Conservation (phyloP, 306 rosid species). For the Datisca glomerata region DNA sequence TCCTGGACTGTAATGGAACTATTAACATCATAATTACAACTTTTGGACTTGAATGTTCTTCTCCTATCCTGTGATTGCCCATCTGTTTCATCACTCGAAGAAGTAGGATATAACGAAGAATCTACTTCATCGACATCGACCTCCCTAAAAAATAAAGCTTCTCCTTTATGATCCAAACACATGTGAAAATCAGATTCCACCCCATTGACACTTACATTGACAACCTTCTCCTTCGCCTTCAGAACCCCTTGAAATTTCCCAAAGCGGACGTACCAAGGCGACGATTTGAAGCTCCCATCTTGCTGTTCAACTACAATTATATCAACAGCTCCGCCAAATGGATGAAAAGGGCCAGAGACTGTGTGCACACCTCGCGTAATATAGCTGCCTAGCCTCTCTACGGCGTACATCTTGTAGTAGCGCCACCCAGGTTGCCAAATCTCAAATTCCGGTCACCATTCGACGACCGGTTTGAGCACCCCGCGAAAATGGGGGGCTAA, state of each 20-base stretch:
- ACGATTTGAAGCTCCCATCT: constrained; percentile 81
- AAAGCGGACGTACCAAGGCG: constrained; percentile 84
- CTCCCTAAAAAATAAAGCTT: constrained; percentile 69
- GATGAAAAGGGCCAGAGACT: constrained; percentile 76
- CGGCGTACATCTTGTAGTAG: constrained; percentile 60
- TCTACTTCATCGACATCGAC: constrained; percentile 36
- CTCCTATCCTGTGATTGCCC: constrained; percentile 15
- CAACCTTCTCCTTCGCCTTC: constrained; percentile 59
- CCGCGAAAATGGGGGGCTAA: too few species aligned
- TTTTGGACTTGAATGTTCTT: constrained; percentile 22
- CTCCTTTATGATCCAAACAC: constrained; percentile 71
- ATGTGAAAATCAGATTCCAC: constrained; percentile 52
- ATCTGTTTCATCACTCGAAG: constrained; percentile 33
- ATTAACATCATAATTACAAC: constrained; percentile 22
- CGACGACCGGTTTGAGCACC: too few species aligned
- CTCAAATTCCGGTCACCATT: too few species aligned
- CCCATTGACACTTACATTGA: constrained; percentile 58
- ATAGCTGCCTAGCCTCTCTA: constrained; percentile 62
- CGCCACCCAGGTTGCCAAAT: constrained; percentile 13
- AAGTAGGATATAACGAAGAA: constrained; percentile 17
- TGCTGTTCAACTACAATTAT: constrained; percentile 73
- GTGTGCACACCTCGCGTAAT: constrained; percentile 65
- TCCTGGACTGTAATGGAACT: constrained; percentile 14
- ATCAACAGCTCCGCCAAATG: constrained; percentile 96
- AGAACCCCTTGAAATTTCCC: constrained; percentile 94